Evolutionary conservation across 805 yeast species (phyloP).

Genomic region (Kuraishia floccosa): DNA sequence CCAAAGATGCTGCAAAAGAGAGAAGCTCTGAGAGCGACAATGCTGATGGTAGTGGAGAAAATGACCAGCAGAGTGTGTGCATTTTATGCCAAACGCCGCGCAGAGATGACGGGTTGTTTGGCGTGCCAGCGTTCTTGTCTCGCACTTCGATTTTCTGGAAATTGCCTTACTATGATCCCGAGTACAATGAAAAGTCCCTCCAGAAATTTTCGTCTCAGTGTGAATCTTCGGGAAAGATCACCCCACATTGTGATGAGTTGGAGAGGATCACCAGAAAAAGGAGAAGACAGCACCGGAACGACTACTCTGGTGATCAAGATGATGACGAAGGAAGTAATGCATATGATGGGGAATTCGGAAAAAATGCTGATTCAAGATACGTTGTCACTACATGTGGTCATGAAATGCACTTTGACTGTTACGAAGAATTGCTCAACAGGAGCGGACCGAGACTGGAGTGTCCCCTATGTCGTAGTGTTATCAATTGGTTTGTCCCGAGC

Average conservation of each 20-base stretch:
- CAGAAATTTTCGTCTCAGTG: no score
- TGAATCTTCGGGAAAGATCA: no score
- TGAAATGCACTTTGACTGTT: conserved; percentile 38
- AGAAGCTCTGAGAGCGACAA: no score
- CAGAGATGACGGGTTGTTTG: conserved; percentile 34
- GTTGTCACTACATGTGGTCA: conserved; percentile 39
- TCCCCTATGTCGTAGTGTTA: conserved; percentile 37
- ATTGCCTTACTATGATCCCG: not conserved
- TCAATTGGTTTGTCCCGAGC: conserved; percentile 33
- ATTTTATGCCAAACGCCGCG: conserved; percentile 50
- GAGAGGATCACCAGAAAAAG: no score
- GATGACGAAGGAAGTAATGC: no score
- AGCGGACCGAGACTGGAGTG: conserved; percentile 23
- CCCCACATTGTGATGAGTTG: no score
- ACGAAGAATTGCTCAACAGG: conserved; percentile 15
- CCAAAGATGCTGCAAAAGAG: no score
- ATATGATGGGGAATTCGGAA: no score
- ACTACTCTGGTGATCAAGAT: no score
- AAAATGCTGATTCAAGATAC: conserved; percentile 12
- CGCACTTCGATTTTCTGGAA: not conserved
- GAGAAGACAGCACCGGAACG: no score
- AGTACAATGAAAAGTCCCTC: no score
- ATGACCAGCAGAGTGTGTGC: conserved; percentile 28
- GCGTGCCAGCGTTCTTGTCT: conserved; percentile 35
- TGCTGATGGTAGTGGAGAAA: no score